phyloP scores from a whole-genome alignment of 495 filamentous ascomycete species.

The Xylona heveae region DNA sequence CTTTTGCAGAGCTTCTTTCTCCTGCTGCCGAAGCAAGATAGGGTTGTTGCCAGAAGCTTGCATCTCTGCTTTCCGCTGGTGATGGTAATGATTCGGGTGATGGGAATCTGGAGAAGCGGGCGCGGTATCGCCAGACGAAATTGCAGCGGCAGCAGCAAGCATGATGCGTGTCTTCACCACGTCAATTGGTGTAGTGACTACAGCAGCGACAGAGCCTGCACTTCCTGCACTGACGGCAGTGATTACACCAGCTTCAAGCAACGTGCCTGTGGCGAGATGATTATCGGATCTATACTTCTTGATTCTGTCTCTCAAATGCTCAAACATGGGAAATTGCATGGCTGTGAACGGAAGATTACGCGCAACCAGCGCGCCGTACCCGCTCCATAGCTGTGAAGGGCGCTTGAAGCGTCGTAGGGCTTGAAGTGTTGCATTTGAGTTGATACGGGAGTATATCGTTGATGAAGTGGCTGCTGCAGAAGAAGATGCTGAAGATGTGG shows the following conservation, averaged over 20 bases:
- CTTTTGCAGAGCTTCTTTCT: conserved; percentile 10
- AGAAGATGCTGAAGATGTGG: conserved; percentile 11
- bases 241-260: conserved; percentile 40
- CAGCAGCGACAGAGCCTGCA: conserved; percentile 46
- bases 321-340: conserved; percentile 75
- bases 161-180: conserved; percentile 69
- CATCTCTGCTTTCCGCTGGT: conserved; percentile 11
- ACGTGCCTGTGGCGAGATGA: conserved; percentile 6
- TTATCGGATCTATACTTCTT: conserved; percentile 11
- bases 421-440: conserved; percentile 27
- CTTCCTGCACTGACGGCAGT: conserved; percentile 48
- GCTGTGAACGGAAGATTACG: conserved; percentile 75
- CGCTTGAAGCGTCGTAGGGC: conserved; percentile 30
- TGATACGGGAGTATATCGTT: conserved; percentile 4
- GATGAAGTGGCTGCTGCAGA: conserved; percentile 9
- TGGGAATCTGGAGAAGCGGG: conserved; percentile 6
- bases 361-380: conserved; percentile 58
- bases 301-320: conserved; percentile 30
- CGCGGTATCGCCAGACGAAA: conserved; percentile 16
- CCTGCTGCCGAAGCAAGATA: conserved; percentile 8
- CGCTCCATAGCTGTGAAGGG: conserved; percentile 46
- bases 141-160: conserved; percentile 27
- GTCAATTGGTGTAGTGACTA: conserved; percentile 62
- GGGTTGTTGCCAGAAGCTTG: conserved; percentile 4
- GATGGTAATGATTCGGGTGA: conserved; percentile 4